Evolutionary conservation across 768 basidiomycete genomes (phyloP).

Genomic region (Guyanaporus albipodus): DNA sequence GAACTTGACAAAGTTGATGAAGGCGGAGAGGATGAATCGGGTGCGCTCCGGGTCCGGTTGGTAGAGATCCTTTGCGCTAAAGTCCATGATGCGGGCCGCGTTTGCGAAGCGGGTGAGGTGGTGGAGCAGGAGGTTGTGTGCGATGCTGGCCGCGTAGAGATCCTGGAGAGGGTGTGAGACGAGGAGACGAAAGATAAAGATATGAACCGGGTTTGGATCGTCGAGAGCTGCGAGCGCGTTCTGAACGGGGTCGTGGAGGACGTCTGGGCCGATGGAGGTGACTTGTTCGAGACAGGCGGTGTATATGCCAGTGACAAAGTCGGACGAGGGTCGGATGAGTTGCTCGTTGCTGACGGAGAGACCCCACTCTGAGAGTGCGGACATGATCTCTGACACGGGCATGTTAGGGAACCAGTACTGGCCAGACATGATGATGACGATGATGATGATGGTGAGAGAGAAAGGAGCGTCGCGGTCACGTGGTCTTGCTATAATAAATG

Average conservation of each 20-base stretch:
- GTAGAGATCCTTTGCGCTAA: slow-evolving; percentile 69
- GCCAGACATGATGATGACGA: slow-evolving; percentile 24
- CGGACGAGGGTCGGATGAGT: slow-evolving; percentile 59
- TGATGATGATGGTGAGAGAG: not conserved
- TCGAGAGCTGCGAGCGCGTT: slow-evolving; percentile 49
- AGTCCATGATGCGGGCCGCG: slow-evolving; percentile 73
- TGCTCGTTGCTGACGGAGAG: slow-evolving; percentile 64
- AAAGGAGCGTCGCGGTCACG: slow-evolving; percentile 27
- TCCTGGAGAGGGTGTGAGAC: slow-evolving; percentile 43
- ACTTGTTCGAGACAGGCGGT: slow-evolving; percentile 69
- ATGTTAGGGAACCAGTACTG: slow-evolving; percentile 65
- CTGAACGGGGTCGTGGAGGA: slow-evolving; percentile 56
- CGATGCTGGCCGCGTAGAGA: slow-evolving; percentile 54
- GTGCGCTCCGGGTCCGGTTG: slow-evolving; percentile 75
- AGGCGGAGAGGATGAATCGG: slow-evolving; percentile 71
- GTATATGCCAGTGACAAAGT: slow-evolving; percentile 71
- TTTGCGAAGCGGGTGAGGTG: slow-evolving; percentile 74
- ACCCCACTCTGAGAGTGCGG: slow-evolving; percentile 64
- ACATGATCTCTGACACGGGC: slow-evolving; percentile 58
- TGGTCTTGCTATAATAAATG: slow-evolving; percentile 3
- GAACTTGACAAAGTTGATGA: slow-evolving; percentile 93
- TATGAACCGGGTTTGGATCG: slow-evolving; percentile 51
- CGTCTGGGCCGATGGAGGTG: slow-evolving; percentile 56
- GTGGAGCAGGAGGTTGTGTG: slow-evolving; percentile 61
- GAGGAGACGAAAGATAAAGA: no score